These are phyloP conservation scores for Ceratocystis cubensis DNA, from an alignment of 2,329 filamentous ascomycete genomes.

Conservation along the genomic window DNA sequence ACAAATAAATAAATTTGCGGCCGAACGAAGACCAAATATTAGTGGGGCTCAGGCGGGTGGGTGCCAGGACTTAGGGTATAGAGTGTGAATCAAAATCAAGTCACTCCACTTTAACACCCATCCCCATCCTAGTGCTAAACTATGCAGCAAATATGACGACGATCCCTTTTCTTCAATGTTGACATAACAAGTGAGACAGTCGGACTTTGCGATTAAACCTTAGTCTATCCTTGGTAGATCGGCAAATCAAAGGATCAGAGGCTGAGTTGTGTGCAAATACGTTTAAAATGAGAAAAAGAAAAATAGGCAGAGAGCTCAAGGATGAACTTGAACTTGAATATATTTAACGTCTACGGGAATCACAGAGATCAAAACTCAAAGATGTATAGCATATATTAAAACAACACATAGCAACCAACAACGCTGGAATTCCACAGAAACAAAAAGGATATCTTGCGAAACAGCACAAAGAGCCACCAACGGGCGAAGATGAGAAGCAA, in stretches of 20 bases:
- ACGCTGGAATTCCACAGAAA: neutral
- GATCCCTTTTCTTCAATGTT: neutral
- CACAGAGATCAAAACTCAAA: too few species aligned
- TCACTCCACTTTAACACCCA: neutral
- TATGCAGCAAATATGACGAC: neutral
- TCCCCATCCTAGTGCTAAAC: neutral
- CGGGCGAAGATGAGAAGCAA: neutral
- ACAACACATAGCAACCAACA: too few species aligned
- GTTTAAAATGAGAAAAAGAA: too few species aligned
- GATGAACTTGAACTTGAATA: too few species aligned
- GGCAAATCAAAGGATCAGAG: too few species aligned
- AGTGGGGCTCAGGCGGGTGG: neutral
- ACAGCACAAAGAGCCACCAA: neutral
- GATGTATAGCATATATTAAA: neutral
- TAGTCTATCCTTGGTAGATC: too few species aligned
- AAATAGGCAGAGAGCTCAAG: too few species aligned
- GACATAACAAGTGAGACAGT: neutral
- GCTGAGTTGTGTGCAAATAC: too few species aligned
- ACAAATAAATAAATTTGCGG: conserved; percentile 12
- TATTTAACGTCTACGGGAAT: too few species aligned
- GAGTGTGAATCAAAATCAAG: neutral
- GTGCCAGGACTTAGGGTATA: neutral
- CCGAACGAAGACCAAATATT: neutral
- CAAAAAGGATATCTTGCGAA: conserved; percentile 6
- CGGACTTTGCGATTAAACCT: too few species aligned